Evolutionary conservation across 148 eudicot genomes (phyloP).

Genomic region (Camellia sinensis): DNA sequence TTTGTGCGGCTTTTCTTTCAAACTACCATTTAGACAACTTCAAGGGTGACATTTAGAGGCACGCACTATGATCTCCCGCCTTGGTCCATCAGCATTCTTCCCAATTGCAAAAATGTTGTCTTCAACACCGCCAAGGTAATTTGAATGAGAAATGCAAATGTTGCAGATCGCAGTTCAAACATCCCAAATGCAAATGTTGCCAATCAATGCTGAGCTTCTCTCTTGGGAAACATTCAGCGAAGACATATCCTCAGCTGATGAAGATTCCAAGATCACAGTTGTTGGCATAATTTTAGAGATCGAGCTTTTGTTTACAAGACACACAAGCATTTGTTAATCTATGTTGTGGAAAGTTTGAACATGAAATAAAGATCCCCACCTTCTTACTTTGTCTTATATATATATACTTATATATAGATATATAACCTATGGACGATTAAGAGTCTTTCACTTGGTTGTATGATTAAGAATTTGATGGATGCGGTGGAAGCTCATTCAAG

Average conservation of each 20-base stretch:
- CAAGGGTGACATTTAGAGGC: slow-evolving; percentile 54
- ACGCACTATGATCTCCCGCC: slow-evolving; percentile 77
- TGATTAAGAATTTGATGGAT: too few species aligned
- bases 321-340: neutral
- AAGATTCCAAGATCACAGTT: slow-evolving; percentile 42
- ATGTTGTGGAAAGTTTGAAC: neutral
- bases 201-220: slow-evolving; percentile 34
- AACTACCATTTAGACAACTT: slow-evolving; percentile 54
- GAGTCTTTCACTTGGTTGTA: too few species aligned
- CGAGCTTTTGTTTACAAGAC: neutral
- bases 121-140: slow-evolving; percentile 87
- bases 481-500: too few species aligned
- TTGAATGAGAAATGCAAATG: neutral
- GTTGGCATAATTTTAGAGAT: slow-evolving; percentile 27
- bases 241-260: slow-evolving; percentile 45
- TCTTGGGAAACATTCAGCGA: slow-evolving; percentile 76
- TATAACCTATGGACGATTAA: too few species aligned
- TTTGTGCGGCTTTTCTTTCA: slow-evolving; percentile 80
- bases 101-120: slow-evolving; percentile 75
- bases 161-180: slow-evolving; percentile 64
- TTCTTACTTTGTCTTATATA: too few species aligned
- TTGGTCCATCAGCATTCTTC: slow-evolving; percentile 99
- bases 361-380: slow-evolving; percentile 8
- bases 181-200: slow-evolving; percentile 52
- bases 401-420: too few species aligned